Base-by-base conservation (phyloP, 371 early-diverging fungal genomes). In the Gilbertella persicaria region DNA sequence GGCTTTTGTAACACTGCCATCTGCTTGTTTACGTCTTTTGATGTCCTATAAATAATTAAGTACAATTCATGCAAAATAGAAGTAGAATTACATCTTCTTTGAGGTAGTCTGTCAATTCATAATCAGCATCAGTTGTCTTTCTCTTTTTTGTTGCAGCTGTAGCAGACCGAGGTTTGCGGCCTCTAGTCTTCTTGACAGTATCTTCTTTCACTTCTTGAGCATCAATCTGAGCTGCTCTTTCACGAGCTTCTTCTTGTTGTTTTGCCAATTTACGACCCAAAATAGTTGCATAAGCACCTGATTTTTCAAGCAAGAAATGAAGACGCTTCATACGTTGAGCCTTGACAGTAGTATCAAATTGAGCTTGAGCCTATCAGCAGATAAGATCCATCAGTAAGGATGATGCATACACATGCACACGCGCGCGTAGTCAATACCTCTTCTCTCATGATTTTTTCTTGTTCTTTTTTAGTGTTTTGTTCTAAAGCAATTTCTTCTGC, bases 271-370 rank as follows among this genome's bases (percentile, higher is more conserved):
- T 87, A 19, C 83, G 68, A 2, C 90, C 83, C 9, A 95, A 71
- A 51, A 93, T 93, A 19, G 82, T 79, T 21, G 91, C 87, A 66
- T 93, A 95, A 5, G 91, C 82, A 4, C 92, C 81, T 0, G 94
- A 92, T 49, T 86, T 87, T 58, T 91, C 88, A 14, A 95, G 68
- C 55, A 95, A 78, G 60, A 91, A 90, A 60, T 88, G 78, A 14
- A 93, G 66, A 33, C 92, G 86, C 55, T 90, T 86, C 60, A 86
- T 74, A 25, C 91, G 80, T 62, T 90, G 85, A 41, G 79, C 73
- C 35, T 86, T 83, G 40, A 85, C 82, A 9, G 80, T 71, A 0
- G 66, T 69, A 48, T 79, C 78, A 49, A 78, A 84, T 60, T 82
- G 82, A 13, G 67, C 64, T 46, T 82, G 71, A 29, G 84, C 84